Conservation (phyloP, 2,329 filamentous ascomycete species). For the Ophiostoma ulmi region DNA sequence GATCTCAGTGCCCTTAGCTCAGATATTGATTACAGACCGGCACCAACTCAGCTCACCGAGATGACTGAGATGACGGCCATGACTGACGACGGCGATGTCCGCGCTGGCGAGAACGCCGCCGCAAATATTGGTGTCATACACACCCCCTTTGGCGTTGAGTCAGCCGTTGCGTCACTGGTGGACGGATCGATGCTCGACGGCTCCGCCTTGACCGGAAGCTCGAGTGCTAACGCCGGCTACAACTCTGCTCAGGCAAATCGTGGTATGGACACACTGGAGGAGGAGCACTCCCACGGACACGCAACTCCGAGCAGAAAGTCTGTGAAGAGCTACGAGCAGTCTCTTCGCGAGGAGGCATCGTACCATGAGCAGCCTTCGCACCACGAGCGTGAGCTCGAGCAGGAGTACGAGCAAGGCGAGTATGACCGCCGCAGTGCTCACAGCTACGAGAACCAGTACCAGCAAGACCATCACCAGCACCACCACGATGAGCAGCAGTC, state of each 20-base stretch:
- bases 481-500: conserved; percentile 20
- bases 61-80: conserved; percentile 39
- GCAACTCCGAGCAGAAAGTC: conserved; percentile 37
- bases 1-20: conserved; percentile 51
- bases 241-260: conserved; percentile 35
- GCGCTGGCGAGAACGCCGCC: conserved; percentile 64
- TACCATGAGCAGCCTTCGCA: background rate
- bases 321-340: conserved; percentile 38
- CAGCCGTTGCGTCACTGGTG: conserved; percentile 78
- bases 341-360: conserved; percentile 35
- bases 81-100: conserved; percentile 51
- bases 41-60: conserved; percentile 38
- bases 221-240: conserved; percentile 47
- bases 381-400: conserved; percentile 22
- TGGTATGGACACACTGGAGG: conserved; percentile 35
- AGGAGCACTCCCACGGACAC: conserved; percentile 34
- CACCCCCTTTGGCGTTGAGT: conserved; percentile 70
- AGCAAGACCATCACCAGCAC: background rate
- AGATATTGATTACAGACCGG: conserved; percentile 50
- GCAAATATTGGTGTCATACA: conserved; percentile 74
- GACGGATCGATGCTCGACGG: conserved; percentile 66
- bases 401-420: background rate
- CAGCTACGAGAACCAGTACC: background rate
- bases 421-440: background rate
- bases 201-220: conserved; percentile 63